These are phyloP conservation scores for Pyrenula massariospora DNA, from an alignment of 495 filamentous ascomycete genomes.

Conservation along the genomic window DNA sequence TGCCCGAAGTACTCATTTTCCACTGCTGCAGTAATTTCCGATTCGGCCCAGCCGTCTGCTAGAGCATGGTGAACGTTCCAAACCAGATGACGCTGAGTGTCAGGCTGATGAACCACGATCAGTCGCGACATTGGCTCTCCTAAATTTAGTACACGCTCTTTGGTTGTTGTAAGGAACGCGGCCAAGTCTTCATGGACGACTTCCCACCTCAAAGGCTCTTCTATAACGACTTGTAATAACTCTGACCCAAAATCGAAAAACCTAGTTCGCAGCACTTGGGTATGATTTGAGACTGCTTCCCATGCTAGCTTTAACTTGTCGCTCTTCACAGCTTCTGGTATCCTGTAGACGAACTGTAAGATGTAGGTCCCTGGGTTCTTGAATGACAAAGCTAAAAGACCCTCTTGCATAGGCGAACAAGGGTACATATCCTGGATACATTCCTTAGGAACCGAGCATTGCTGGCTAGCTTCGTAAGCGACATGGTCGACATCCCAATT, in stretches of 20 bases:
- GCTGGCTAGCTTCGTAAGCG: slow-evolving; percentile 26
- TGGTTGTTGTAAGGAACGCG: background rate
- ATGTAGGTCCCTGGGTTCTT: slow-evolving; percentile 41
- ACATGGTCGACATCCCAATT: slow-evolving; percentile 6
- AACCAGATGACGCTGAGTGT: slow-evolving; percentile 31
- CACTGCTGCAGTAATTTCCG: slow-evolving; percentile 3
- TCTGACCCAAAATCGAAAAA: slow-evolving; percentile 28
- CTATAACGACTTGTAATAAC: slow-evolving; percentile 44
- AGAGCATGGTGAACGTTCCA: slow-evolving; percentile 59
- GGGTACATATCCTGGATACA: slow-evolving; percentile 47
- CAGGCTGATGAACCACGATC: slow-evolving; percentile 24
- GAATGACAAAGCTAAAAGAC: slow-evolving; percentile 49
- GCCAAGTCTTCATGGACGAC: slow-evolving; percentile 27
- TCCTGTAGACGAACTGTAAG: slow-evolving; percentile 31
- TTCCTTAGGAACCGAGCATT: slow-evolving; percentile 27
- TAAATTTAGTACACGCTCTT: slow-evolving; percentile 26
- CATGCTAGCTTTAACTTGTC: slow-evolving; percentile 40
- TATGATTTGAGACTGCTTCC: slow-evolving; percentile 31
- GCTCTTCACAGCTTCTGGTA: slow-evolving; percentile 30
- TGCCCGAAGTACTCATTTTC: background rate
- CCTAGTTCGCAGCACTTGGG: slow-evolving; percentile 44
- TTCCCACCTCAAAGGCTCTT: slow-evolving; percentile 24
- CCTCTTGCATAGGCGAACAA: slow-evolving; percentile 62
- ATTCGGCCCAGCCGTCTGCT: slow-evolving; percentile 61
- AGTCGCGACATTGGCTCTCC: slow-evolving; percentile 46